phyloP scores from a whole-genome alignment of 352 stramenopile genomes.

The Bremia lactucae region DNA sequence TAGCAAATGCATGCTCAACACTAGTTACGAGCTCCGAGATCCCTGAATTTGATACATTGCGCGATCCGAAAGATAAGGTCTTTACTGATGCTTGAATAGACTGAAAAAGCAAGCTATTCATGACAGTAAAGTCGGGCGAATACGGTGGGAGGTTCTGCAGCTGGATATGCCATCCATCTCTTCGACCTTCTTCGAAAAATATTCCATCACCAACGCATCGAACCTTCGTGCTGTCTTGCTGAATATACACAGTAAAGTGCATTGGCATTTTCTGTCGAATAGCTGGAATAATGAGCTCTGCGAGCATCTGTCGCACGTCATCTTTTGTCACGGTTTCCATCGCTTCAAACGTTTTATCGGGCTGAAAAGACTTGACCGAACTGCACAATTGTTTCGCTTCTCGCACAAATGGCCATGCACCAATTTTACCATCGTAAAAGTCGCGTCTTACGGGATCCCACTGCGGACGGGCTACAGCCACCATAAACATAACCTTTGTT shows the following conservation, averaged over 20 bases:
- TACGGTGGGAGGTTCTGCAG: conserved; percentile 31
- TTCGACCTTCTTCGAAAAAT: conserved; percentile 26
- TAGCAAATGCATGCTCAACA: conserved; percentile 19
- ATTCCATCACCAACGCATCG: conserved; percentile 19
- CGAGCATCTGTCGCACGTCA: conserved; percentile 33
- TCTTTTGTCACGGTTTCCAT: conserved; percentile 32
- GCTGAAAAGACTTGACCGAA: conserved; percentile 1
- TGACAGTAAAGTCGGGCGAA: conserved; percentile 34
- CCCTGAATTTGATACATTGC: conserved; percentile 4
- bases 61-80: conserved; percentile 2
- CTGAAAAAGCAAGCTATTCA: conserved; percentile 27
- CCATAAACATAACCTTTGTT: conserved; percentile 36
- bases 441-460: conserved; percentile 22
- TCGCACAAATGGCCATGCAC: conserved; percentile 31
- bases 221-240: conserved; percentile 35
- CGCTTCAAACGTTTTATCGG: conserved; percentile 5
- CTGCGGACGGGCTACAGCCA: conserved; percentile 29
- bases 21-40: conserved; percentile 19
- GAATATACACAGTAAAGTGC: conserved; percentile 31
- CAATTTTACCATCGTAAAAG: conserved; percentile 37
- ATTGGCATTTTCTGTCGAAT: conserved; percentile 24
- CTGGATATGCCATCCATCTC: conserved; percentile 28
- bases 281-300: conserved; percentile 20
- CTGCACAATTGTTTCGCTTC: conserved; percentile 3
- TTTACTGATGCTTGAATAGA: conserved; percentile 18